Evolutionary conservation across 805 yeast genomes (phyloP), one percentile per base, ranked within the genome.

Genomic region (Metschnikowia orientalis): DNA sequence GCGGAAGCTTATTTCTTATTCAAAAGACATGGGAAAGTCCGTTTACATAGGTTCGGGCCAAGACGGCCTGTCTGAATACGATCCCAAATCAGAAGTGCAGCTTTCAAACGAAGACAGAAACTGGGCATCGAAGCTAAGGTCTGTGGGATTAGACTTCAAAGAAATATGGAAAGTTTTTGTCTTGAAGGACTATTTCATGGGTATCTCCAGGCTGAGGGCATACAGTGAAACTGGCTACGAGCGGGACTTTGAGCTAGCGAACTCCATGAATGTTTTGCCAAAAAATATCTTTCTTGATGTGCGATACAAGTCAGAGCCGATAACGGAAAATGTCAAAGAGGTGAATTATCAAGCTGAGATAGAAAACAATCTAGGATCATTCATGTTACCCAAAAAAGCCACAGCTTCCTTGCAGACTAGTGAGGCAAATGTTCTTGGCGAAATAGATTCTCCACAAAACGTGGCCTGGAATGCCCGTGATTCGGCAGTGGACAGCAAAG

Each of bases 111-210:
- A 76, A 37, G 95, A 85, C 54, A 67, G 71, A 35, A 68, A 69
- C 19, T 82, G 95, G 88, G 62, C 87, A n/a, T 74, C 74, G 22
- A 77, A 80, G 41, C 61, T 90, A 26, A 71, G 75, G 28, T 67
- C 80, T 2, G 67, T 85, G n/a, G 97, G 97, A 0, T 58, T 90
- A 32, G 67, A 66, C 6, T 86, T 78, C 7, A 67, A 64, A 6
- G 94, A 87, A 27, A 47, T 85, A 16, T 90, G 97, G 97, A 90
- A 89, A 54, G 59, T 90, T 8, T 79, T 79, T 10, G 75, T 75
- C 3, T 56, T 87, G 35, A 67, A 89, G 35, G 79, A 79, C 18
- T 83, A 86, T 45, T 71, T 89, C 6, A 68, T 60, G 38, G 74
- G 78, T 30, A 33, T 29, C 10, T 42, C 28, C 11, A 28, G 44